A percentile compares a stretch with the other conserved stretches of the same genome.
phyloP scores from a whole-genome alignment of 2,329 filamentous ascomycete species.

The Curvularia sp. region DNA sequence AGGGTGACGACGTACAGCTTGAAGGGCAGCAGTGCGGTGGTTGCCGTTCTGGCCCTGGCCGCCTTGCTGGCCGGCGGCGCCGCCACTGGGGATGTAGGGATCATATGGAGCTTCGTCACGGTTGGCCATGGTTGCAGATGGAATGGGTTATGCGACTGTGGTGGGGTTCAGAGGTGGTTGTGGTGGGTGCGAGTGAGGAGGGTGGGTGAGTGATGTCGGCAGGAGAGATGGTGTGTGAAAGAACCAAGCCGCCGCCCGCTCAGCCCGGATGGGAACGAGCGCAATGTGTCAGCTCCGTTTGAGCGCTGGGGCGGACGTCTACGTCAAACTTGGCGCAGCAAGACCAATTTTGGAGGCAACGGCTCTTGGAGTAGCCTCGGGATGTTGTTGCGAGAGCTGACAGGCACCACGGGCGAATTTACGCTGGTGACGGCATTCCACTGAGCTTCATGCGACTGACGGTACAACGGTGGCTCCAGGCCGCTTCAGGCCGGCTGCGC shows the following conservation, averaged over 20 bases:
- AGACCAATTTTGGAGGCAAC: conserved; percentile 14
- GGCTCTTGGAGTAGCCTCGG: conserved; percentile 1
- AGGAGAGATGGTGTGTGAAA: conserved; percentile 32
- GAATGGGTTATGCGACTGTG: conserved; percentile 23
- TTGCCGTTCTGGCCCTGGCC: conserved; percentile 63
- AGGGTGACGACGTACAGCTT: conserved; percentile 69
- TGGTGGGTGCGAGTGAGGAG: conserved; percentile 30
- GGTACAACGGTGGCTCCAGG: conserved; percentile 15
- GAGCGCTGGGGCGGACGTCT: conserved; percentile 42
- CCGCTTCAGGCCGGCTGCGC: conserved; percentile 16
- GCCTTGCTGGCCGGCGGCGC: conserved; percentile 56
- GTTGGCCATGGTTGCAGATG: conserved; percentile 52
- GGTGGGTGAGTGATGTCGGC: conserved; percentile 30
- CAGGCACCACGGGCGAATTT: conserved; percentile 10
- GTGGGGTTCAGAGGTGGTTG: conserved; percentile 24
- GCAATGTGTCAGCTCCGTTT: conserved; percentile 43
- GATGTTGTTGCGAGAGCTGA: conserved; percentile 10
- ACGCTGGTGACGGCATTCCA: conserved; percentile 14
- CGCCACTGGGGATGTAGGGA: conserved; percentile 82
- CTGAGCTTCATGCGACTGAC: conserved; percentile 13
- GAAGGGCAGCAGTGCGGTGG: conserved; percentile 74
- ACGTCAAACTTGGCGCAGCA: conserved; percentile 34
- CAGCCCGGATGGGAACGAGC: conserved; percentile 28
- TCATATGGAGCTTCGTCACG: conserved; percentile 74
- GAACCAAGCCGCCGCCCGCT: conserved; percentile 21